Conservation (phyloP, 768 basidiomycete genomes). For the Termitomyces sp. region DNA sequence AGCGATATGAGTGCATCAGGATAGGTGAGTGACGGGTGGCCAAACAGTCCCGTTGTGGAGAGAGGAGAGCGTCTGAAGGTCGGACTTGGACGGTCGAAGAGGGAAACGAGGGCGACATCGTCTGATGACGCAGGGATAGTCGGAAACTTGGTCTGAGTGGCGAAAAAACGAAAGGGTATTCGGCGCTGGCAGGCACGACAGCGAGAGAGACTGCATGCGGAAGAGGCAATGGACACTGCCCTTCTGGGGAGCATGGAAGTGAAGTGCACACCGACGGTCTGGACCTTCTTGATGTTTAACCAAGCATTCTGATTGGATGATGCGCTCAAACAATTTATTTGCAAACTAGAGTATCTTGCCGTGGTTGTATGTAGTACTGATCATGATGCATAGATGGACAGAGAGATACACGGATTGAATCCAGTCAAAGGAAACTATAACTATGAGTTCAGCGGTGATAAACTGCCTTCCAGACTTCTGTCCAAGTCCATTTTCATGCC, state of each 20-base stretch:
- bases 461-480: constrained; percentile 34
- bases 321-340: neutral
- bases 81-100: constrained; percentile 65
- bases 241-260: constrained; percentile 39
- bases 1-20: constrained; percentile 69
- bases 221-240: constrained; percentile 37
- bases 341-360: neutral
- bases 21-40: constrained; percentile 65
- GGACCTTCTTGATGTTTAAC: neutral
- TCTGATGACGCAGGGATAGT: constrained; percentile 59
- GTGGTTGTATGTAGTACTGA: neutral
- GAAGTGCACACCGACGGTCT: neutral
- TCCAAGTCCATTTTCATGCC: constrained; percentile 23
- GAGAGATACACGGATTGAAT: constrained; percentile 2
- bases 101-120: constrained; percentile 60
- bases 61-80: constrained; percentile 36
- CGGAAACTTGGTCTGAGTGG: constrained; percentile 35
- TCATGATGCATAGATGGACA: constrained; percentile 8
- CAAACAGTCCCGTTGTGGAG: constrained; percentile 77
- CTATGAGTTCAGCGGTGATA: constrained; percentile 38
- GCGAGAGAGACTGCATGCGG: constrained; percentile 22
- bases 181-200: constrained; percentile 18
- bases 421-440: constrained; percentile 17
- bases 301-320: constrained; percentile 7
- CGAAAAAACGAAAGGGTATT: constrained; percentile 22